These are phyloP conservation scores for Aspergillus hancockii DNA, from an alignment of 495 filamentous ascomycete genomes.

Conservation along the genomic window DNA sequence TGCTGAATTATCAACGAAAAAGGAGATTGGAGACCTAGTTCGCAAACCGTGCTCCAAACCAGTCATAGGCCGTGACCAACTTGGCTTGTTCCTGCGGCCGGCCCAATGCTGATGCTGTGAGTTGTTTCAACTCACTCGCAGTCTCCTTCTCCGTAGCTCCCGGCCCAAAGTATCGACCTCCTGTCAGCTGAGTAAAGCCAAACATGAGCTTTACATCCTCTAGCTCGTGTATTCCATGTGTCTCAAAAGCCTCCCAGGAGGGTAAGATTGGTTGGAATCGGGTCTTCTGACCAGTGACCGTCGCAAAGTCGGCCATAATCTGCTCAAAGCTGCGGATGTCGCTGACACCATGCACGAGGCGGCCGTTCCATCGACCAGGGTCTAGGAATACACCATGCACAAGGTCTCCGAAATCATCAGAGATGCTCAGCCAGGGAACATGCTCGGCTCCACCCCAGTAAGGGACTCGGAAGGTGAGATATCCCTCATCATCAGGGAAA, in stretches of 20 bases:
- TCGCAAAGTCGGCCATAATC: background rate
- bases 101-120: background rate
- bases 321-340: conserved; percentile 9
- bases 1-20: background rate
- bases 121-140: background rate
- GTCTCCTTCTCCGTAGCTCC: background rate
- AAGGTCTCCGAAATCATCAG: conserved; percentile 35
- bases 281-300: background rate
- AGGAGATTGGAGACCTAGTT: background rate
- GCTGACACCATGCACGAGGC: conserved; percentile 10
- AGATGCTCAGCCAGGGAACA: conserved; percentile 30
- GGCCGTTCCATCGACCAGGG: conserved; percentile 16
- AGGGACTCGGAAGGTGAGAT: conserved; percentile 21
- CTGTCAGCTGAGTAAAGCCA: background rate
- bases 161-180: background rate
- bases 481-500: conserved; percentile 22
- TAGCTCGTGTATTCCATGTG: background rate
- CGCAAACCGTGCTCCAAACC: background rate
- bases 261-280: background rate
- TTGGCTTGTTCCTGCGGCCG: background rate
- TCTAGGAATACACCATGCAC: conserved; percentile 36
- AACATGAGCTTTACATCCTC: background rate
- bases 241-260: background rate
- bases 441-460: conserved; percentile 31
- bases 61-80: background rate